A percentile compares a stretch with the other conserved stretches of the same genome.
These are phyloP conservation scores for Capsicum baccatum DNA, from an alignment of 257 asterid species.

Conservation along the genomic window DNA sequence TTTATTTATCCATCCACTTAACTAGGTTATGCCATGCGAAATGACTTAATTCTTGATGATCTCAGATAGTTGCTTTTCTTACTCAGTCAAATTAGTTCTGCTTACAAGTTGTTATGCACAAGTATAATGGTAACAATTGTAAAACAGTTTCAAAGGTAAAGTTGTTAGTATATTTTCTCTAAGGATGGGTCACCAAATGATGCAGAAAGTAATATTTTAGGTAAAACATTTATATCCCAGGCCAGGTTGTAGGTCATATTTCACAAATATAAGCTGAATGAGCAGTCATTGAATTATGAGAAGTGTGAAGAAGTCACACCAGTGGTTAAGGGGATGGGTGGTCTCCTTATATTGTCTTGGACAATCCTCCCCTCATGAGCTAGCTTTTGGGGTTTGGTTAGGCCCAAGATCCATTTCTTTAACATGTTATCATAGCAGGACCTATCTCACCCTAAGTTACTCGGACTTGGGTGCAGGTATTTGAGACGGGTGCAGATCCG, in stretches of 20 bases:
- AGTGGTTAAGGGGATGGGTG: background rate
- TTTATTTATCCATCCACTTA: conserved; percentile 30
- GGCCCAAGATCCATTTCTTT: background rate
- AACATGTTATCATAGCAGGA: background rate
- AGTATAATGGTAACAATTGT: conserved; percentile 8
- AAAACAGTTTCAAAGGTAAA: conserved; percentile 1
- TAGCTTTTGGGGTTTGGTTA: background rate
- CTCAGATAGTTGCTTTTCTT: conserved; percentile 10
- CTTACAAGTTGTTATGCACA: conserved; percentile 19
- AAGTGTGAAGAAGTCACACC: background rate
- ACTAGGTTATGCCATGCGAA: background rate
- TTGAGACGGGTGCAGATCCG: too few species aligned
- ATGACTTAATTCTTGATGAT: conserved; percentile 15
- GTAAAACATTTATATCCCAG: background rate
- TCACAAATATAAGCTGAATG: background rate
- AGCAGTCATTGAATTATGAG: conserved; percentile 13
- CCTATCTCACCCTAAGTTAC: too few species aligned
- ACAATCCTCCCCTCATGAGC: background rate
- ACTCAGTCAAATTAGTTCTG: background rate
- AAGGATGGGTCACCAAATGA: conserved; percentile 11
- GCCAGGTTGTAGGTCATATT: conserved; percentile 12
- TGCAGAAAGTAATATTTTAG: conserved; percentile 4
- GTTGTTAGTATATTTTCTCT: background rate
- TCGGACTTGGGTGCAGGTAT: too few species aligned
- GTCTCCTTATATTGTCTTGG: background rate